phyloP scores from a whole-genome alignment of 73 alveolate species.

The Halteria grandinella region DNA sequence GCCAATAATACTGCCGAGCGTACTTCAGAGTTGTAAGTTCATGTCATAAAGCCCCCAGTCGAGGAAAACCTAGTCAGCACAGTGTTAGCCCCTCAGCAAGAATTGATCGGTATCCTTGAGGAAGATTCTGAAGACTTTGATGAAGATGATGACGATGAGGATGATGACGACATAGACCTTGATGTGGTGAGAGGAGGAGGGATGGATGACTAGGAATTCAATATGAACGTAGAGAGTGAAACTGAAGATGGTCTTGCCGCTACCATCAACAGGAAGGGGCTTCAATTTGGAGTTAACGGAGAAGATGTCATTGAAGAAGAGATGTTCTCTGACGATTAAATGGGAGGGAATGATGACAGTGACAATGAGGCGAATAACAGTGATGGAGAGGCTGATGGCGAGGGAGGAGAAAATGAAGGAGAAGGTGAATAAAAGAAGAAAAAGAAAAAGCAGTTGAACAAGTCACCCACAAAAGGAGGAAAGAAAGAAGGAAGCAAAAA shows the following conservation, averaged over 20 bases:
- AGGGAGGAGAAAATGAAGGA: conserved; percentile 13
- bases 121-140: conserved; percentile 33
- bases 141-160: conserved; percentile 32
- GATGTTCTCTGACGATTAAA: neutral
- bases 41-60: too few relatives aligned
- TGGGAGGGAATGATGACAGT: too few relatives aligned
- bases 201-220: neutral
- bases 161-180: neutral
- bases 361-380: neutral
- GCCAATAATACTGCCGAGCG: too few relatives aligned
- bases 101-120: conserved; percentile 20
- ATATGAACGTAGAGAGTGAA: conserved; percentile 9
- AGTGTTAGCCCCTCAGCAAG: too few relatives aligned
- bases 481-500: too few relatives aligned
- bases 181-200: neutral
- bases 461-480: neutral
- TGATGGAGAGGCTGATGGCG: neutral
- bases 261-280: too few relatives aligned
- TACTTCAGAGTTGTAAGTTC: too few relatives aligned
- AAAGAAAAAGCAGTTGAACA: neutral
- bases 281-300: neutral
- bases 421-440: conserved; percentile 4
- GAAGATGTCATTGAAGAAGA: neutral
- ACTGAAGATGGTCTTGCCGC: too few relatives aligned
- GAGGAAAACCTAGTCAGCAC: too few relatives aligned